Base-by-base conservation (phyloP, 2,329 filamentous ascomycete genomes). In the Neofusicoccum sp. region DNA sequence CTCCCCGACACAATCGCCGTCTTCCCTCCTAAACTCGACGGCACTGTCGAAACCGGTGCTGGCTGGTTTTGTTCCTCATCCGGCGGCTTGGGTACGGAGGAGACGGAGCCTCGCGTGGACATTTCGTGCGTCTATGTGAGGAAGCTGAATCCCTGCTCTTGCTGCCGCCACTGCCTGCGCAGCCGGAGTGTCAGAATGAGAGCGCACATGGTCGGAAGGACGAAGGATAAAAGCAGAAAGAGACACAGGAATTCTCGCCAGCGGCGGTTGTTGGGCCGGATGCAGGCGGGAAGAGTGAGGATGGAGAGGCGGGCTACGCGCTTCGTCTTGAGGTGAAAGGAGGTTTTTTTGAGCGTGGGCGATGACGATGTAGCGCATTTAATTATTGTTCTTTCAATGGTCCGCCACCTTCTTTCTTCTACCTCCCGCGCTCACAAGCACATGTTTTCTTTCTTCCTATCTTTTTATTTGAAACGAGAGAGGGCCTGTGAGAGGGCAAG, bases 1-100 rank as follows among this genome's bases (percentile, higher is more conserved):
- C 70, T 73, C 3, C 78, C 77, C 1, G 76, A 79, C 1, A 80
- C 73, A 26, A 80, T 75, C 31, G 76, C 76, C 8, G 70, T 66
- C 56, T 66, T 68, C 5, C 62, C 65, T 1, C 47, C 64, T 28
- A 69, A 62, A 8, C 49, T 48, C 28, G 45, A 48, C n/a, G 45
- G 45, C 24, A 48, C 45, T 34, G 12, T 48, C 30, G 45, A 48
- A n/a, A 48, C 30, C 14, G n/a, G 16, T 12, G 45, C 28, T 5
- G 45, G 28, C 45, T 34, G 4, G 7, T 45, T 9, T 1, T 44
- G 16, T 20, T 26, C 41, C 6, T n/a, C 45, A 5, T 8, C 4
- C 14, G 33, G 14, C 30, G 14, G 28, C 6, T 4, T 28, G 8
- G 30, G 45, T 9, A 33, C 9, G 9, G 45, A 7, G 4, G 45